Percentiles rank a stretch among this genome's conserved stretches.
Conservation (phyloP, 805 yeast genomes). For the Saturnispora serradocipensis region DNA sequence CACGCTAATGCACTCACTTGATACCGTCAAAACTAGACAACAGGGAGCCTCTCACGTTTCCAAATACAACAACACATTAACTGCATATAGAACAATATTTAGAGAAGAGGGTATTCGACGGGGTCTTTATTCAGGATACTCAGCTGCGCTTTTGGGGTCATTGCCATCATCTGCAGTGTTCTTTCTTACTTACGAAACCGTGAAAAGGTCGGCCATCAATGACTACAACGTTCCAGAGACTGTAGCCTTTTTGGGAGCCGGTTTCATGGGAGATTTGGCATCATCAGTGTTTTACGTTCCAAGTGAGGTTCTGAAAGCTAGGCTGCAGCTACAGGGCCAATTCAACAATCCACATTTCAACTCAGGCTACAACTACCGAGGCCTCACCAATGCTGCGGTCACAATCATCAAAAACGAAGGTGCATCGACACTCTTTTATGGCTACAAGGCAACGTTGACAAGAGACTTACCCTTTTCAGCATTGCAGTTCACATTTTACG, state of each 20-base stretch:
- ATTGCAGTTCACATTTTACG: conserved; percentile 91
- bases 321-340: conserved; percentile 87
- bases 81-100: conserved; percentile 69
- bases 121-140: conserved; percentile 88
- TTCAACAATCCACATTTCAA: conserved; percentile 69
- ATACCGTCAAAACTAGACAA: conserved; percentile 94
- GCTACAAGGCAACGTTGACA: conserved; percentile 87
- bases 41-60: conserved; percentile 75
- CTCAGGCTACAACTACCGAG: conserved; percentile 80
- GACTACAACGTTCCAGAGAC: conserved; percentile 67
- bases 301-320: conserved; percentile 85
- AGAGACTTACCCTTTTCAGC: conserved; percentile 96
- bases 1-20: conserved; percentile 87
- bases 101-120: conserved; percentile 74
- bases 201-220: conserved; percentile 62
- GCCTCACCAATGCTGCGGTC: conserved; percentile 59
- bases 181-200: conserved; percentile 79
- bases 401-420: conserved; percentile 70
- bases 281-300: conserved; percentile 90
- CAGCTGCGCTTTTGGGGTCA: conserved; percentile 87
- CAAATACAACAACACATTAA: conserved; percentile 66
- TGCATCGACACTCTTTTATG: conserved; percentile 64
- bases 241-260: conserved; percentile 69
- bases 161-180: conserved; percentile 93
- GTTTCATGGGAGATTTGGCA: conserved; percentile 88